Evolutionary conservation across 495 filamentous ascomycete species (phyloP).

Genomic region (Aspergillus incahuasiensis): DNA sequence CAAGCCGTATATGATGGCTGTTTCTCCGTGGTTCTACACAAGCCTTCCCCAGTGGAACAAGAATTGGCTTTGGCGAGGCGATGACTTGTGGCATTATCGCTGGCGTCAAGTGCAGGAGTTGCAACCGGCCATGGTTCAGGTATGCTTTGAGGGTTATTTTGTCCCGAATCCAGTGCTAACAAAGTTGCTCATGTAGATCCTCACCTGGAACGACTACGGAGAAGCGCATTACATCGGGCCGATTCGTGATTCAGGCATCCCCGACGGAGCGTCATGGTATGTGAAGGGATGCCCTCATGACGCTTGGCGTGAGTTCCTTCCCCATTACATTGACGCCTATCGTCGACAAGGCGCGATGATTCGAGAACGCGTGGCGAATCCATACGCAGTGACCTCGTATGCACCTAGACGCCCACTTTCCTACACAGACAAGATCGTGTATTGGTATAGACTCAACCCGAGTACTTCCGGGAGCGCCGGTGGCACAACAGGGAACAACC

Average conservation of each 20-base stretch:
- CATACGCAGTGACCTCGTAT: background rate
- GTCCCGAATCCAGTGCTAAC: background rate
- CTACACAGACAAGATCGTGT: constrained; percentile 46
- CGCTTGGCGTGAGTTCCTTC: constrained; percentile 52
- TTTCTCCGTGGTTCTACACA: constrained; percentile 73
- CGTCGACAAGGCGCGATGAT: constrained; percentile 43
- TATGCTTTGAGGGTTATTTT: constrained; percentile 22
- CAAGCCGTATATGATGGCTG: constrained; percentile 76
- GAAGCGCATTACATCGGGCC: constrained; percentile 72
- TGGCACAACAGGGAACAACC: constrained; percentile 39
- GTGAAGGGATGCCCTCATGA: constrained; percentile 49
- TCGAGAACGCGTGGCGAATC: background rate
- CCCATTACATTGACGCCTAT: constrained; percentile 62
- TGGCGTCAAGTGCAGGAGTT: constrained; percentile 66
- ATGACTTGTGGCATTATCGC: constrained; percentile 68
- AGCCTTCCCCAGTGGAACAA: constrained; percentile 65
- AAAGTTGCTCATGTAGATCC: constrained; percentile 27
- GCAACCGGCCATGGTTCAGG: constrained; percentile 60
- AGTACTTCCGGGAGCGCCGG: constrained; percentile 29
- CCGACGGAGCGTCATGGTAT: constrained; percentile 47
- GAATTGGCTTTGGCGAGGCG: constrained; percentile 70
- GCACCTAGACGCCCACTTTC: constrained; percentile 13
- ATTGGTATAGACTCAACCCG: constrained; percentile 58
- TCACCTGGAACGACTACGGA: constrained; percentile 71
- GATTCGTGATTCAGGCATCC: constrained; percentile 44